These are phyloP conservation scores for Mycosphaerella sp. DNA, from an alignment of 2,329 filamentous ascomycete genomes.

Conservation along the genomic window DNA sequence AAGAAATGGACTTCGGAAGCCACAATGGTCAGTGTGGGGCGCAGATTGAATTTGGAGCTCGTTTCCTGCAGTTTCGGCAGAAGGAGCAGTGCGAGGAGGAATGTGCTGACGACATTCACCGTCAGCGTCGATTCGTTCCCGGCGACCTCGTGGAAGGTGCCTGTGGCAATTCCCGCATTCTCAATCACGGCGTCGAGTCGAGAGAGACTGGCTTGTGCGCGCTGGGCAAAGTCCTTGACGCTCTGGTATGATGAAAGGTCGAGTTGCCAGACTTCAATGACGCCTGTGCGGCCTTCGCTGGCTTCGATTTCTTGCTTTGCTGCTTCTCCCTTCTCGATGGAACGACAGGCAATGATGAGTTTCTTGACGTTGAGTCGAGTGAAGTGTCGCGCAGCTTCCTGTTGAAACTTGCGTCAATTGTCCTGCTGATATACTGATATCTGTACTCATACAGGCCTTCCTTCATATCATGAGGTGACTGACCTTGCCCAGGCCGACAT, in stretches of 20 bases:
- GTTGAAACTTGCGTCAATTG: too few species aligned
- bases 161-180: slow-evolving; percentile 40
- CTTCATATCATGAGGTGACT: too few species aligned
- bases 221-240: slow-evolving; percentile 35
- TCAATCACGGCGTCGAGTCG: slow-evolving; percentile 36
- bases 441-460: too few species aligned
- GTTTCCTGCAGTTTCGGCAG: slow-evolving; percentile 48
- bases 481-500: slow-evolving; percentile 41
- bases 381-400: slow-evolving; percentile 42
- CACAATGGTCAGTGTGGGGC: slow-evolving; percentile 38
- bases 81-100: slow-evolving; percentile 47
- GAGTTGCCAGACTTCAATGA: slow-evolving; percentile 44
- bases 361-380: slow-evolving; percentile 37
- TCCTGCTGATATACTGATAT: too few species aligned
- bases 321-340: slow-evolving; percentile 39
- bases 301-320: slow-evolving; percentile 40
- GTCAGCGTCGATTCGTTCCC: slow-evolving; percentile 47
- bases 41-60: slow-evolving; percentile 29
- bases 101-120: slow-evolving; percentile 50
- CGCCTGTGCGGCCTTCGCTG: slow-evolving; percentile 29
- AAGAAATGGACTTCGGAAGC: slow-evolving; percentile 41
- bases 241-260: slow-evolving; percentile 40
- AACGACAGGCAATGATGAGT: slow-evolving; percentile 45
- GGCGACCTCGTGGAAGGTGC: slow-evolving; percentile 34
- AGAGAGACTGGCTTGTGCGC: slow-evolving; percentile 28